These are phyloP conservation scores for Nitzschia putrida DNA, from an alignment of 108 stramenopile genomes.

Conservation along the genomic window DNA sequence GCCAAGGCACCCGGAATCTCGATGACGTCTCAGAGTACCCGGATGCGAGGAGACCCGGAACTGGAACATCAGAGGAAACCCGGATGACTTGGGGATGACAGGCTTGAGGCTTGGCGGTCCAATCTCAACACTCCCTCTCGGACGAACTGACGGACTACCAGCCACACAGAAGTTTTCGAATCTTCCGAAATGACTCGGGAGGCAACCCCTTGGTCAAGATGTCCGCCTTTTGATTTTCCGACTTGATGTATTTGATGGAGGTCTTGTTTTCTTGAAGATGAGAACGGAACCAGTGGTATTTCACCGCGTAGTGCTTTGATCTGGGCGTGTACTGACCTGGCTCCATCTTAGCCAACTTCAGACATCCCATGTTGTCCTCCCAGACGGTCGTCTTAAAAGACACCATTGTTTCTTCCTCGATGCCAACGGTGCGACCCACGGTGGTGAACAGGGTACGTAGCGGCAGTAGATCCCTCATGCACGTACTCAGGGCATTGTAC, in stretches of 20 bases:
- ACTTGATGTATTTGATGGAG: conserved; percentile 17
- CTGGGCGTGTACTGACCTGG: conserved; percentile 15
- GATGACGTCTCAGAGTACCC: too few relatives aligned
- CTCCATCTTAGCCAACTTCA: conserved; percentile 9
- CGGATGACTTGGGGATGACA: too few relatives aligned
- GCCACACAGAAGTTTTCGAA: conserved; percentile 34
- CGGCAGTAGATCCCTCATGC: conserved; percentile 38
- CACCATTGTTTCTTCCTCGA: not conserved
- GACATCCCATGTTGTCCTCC: not conserved
- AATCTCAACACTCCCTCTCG: conserved; percentile 13
- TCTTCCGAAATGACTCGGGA: not conserved
- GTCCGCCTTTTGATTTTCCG: conserved; percentile 32
- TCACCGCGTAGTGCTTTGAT: conserved; percentile 40
- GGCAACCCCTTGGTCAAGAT: conserved; percentile 52
- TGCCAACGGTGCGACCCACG: not conserved
- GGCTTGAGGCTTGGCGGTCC: too few relatives aligned
- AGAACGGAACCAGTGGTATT: conserved; percentile 54
- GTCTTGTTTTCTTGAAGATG: conserved; percentile 9
- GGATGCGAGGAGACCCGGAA: too few relatives aligned
- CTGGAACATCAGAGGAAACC: too few relatives aligned
- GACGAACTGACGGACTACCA: conserved; percentile 33
- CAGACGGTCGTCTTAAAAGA: not conserved
- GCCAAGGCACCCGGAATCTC: too few relatives aligned
- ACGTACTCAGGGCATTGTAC: conserved; percentile 34
- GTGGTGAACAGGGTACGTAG: conserved; percentile 9